Conservation (phyloP, 208 protist species). For the Leishmania mexicana region DNA sequence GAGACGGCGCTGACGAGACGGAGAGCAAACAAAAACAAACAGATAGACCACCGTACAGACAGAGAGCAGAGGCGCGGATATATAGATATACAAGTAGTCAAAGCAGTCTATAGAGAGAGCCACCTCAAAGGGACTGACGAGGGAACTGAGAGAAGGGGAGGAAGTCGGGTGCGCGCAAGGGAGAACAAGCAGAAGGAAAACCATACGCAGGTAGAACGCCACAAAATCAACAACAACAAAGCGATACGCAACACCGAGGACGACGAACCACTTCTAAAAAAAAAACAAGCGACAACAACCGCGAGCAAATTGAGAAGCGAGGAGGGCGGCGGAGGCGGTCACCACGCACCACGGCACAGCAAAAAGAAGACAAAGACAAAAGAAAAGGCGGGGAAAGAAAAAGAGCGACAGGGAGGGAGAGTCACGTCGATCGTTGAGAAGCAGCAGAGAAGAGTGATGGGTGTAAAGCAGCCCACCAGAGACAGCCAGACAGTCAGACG, state of each 20-base stretch:
- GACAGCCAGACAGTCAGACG: not conserved
- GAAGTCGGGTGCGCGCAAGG: not conserved
- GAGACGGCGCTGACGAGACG: not conserved
- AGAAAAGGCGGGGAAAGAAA: not conserved
- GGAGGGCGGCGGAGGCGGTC: not conserved
- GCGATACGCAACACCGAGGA: not conserved
- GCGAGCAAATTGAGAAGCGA: not conserved
- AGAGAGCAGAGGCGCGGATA: not conserved
- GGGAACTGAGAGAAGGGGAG: not conserved
- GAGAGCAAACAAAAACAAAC: not conserved
- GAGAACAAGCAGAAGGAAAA: not conserved
- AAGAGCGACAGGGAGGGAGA: not conserved
- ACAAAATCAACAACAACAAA: not conserved
- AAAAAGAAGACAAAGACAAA: not conserved
- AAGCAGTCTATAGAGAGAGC: not conserved
- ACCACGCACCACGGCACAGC: not conserved
- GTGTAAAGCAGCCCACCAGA: not conserved
- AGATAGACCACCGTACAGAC: not conserved
- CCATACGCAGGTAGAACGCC: not conserved
- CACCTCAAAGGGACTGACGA: not conserved
- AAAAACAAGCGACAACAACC: too few relatives aligned
- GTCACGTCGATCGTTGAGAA: not conserved
- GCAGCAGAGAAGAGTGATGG: not conserved
- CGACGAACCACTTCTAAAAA: not conserved
- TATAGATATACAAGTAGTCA: not conserved